Evolutionary conservation across 495 filamentous ascomycete genomes (phyloP), one percentile per base, ranked within the genome.

Genomic region (Penicillium coprophilum): DNA sequence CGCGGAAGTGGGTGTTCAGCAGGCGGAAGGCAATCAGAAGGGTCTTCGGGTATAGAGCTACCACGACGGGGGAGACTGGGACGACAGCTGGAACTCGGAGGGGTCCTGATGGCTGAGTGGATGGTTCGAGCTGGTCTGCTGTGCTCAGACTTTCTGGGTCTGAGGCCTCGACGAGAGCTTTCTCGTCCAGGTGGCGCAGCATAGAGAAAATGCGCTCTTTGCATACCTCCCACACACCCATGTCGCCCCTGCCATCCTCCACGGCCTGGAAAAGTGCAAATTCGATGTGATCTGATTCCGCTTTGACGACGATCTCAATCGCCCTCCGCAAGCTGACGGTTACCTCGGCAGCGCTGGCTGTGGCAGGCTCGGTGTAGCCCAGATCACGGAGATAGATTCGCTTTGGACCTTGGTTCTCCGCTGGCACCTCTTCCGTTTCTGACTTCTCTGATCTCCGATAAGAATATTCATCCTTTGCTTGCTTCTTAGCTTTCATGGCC

Each of bases 151-250:
- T 12, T 4, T 21, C 24, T 7, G 48, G 17, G 36, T 51, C 31
- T 38, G 53, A 46, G 15, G 55, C 50, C 21, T 28, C 20, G 9
- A 48, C 21, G 46, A 10, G 38, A 56, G 28, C 30, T 17, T 67
- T 58, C 39, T 56, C 62, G 30, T 72, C 71, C 24, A 83, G 56
- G 55, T 77, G 78, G 5, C 63, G 57, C 6, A 85, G 74, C 64
- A 90, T 72, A 1, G 80, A 75, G 63, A 90, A 90, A 19, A 95
- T 85, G 49, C 88, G 83, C 3, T 76, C 69, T 54, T 89, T 80
- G 57, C 94, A 78, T 0, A 90, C 71, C 4, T 81, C 71, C 91
- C 90, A 95, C 9, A 95, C 65, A 24, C 84, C 82, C 17, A 80
- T 69, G 55, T 94, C 91, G 0, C 83, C 84, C 46, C 73, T 67